phyloP scores from a whole-genome alignment of 2,329 filamentous ascomycete genomes.

The Trichoderma brevicompactum region DNA sequence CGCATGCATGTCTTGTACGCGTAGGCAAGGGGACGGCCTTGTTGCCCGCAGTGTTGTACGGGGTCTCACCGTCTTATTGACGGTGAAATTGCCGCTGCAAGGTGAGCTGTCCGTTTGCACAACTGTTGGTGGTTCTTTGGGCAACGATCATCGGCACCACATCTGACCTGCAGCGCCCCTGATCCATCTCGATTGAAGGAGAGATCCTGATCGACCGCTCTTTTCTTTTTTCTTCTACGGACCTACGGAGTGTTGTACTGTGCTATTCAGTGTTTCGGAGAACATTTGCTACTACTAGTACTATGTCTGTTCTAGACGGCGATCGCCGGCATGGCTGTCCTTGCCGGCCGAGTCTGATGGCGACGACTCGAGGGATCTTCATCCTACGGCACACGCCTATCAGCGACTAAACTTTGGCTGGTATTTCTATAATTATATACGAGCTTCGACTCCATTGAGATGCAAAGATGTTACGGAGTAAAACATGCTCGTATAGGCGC shows the following conservation, averaged over 20 bases:
- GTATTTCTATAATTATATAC: slow-evolving; percentile 14
- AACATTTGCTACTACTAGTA: background rate
- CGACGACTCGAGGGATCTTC: slow-evolving; percentile 4
- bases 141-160: slow-evolving; percentile 12
- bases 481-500: background rate
- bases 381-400: too few species aligned
- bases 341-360: background rate
- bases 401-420: background rate
- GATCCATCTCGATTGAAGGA: slow-evolving; percentile 21
- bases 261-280: background rate
- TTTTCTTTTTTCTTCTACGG: background rate
- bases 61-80: slow-evolving; percentile 18
- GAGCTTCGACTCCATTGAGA: background rate
- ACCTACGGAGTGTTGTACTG: too few species aligned
- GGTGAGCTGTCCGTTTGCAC: slow-evolving; percentile 14
- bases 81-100: slow-evolving; percentile 1
- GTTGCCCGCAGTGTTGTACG: background rate
- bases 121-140: background rate
- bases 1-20: slow-evolving; percentile 23
- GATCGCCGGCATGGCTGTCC: slow-evolving; percentile 5
- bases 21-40: slow-evolving; percentile 9
- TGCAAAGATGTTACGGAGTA: background rate
- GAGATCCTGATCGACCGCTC: slow-evolving; percentile 26
- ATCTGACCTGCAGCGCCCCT: slow-evolving; percentile 22
- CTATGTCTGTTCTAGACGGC: background rate